A percentile compares a stretch with the other conserved stretches of the same genome.
phyloP scores from a whole-genome alignment of 257 asterid genomes.

The Linderniella brevidens region DNA sequence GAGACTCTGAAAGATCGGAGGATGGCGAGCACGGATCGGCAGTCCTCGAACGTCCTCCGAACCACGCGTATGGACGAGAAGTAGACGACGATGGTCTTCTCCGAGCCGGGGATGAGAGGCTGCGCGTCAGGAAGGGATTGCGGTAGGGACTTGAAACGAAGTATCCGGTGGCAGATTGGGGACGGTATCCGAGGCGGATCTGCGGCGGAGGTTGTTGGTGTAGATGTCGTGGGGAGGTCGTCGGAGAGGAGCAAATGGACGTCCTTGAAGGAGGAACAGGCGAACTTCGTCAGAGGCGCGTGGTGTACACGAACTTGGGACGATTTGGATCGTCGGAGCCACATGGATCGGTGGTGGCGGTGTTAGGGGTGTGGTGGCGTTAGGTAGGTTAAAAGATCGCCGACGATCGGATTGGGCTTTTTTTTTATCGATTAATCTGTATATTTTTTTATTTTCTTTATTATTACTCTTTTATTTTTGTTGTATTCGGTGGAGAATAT shows the following conservation, averaged over 20 bases:
- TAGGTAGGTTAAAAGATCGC: no score
- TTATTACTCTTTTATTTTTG: no score
- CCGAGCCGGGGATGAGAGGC: slow-evolving; percentile 54
- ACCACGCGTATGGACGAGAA: slow-evolving; percentile 74
- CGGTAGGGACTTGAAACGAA: slow-evolving; percentile 34
- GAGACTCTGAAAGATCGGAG: slow-evolving; percentile 52
- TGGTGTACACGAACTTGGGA: slow-evolving; percentile 20
- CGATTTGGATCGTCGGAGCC: slow-evolving; percentile 60
- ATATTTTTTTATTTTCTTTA: no score
- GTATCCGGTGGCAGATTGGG: slow-evolving; percentile 56
- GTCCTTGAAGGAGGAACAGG: slow-evolving; percentile 78
- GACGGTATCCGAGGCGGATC: slow-evolving; percentile 20
- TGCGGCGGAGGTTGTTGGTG: not conserved
- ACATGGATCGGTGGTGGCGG: slow-evolving; percentile 36
- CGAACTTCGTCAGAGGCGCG: slow-evolving; percentile 25
- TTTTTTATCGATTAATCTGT: no score
- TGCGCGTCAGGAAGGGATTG: slow-evolving; percentile 28
- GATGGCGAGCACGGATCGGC: slow-evolving; percentile 54
- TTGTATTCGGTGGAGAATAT: no score
- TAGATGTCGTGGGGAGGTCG: slow-evolving; percentile 4
- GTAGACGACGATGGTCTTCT: slow-evolving; percentile 51
- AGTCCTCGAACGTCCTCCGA: slow-evolving; percentile 77
- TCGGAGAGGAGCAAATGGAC: slow-evolving; percentile 45
- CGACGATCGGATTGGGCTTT: no score
- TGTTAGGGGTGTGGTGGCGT: no score